Conservation (phyloP, 2,329 filamentous ascomycete species). For the Pseudocercospora crystallina region DNA sequence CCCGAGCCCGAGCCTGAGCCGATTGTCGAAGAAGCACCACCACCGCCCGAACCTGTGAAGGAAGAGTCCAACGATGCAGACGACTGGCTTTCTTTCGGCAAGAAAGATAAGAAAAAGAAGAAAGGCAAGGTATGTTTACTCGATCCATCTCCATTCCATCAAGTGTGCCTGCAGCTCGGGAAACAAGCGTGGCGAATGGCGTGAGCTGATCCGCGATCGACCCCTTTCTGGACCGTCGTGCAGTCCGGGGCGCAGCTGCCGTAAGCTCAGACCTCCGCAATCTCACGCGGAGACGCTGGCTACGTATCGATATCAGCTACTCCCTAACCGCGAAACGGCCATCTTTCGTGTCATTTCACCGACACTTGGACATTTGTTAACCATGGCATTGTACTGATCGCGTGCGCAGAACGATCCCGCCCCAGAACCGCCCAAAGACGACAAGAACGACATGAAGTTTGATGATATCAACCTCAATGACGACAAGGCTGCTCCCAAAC, state of each 20-base stretch:
- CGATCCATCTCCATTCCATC: not conserved
- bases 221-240: constrained; percentile 14
- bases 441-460: constrained; percentile 43
- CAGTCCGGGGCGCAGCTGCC: constrained; percentile 24
- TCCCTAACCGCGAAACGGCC: constrained; percentile 20
- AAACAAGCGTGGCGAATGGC: constrained; percentile 15
- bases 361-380: constrained; percentile 14
- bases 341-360: not conserved
- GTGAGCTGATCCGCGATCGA: constrained; percentile 1
- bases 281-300: constrained; percentile 25
- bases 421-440: constrained; percentile 21
- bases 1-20: constrained; percentile 28
- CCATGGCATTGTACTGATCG: constrained; percentile 20
- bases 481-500: constrained; percentile 44
- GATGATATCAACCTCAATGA: constrained; percentile 50
- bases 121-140: constrained; percentile 35
- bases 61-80: constrained; percentile 15
- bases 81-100: constrained; percentile 18
- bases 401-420: constrained; percentile 29
- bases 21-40: constrained; percentile 24
- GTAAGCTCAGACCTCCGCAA: constrained; percentile 32
- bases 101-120: constrained; percentile 34
- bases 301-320: constrained; percentile 28
- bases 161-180: no score
- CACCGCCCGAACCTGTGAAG: constrained; percentile 17